Base-by-base conservation (phyloP, 75 land plant species). In the Azolla pinnata region DNA sequence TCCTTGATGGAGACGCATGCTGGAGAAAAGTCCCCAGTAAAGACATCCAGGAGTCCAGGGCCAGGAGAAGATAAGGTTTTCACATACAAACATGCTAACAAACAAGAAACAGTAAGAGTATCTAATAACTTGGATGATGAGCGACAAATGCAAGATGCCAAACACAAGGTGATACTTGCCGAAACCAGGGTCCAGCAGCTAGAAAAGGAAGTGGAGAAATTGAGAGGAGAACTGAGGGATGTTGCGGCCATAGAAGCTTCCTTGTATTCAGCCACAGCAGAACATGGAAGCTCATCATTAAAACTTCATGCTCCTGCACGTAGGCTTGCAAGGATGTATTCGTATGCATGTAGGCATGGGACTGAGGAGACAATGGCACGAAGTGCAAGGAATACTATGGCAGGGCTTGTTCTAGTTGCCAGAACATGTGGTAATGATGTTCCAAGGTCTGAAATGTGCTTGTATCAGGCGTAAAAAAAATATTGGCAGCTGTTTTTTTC, bases 221-320 rank as follows among this genome's bases (percentile, higher is more conserved):
- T 88, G 9, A 85, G 88, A 52, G 81, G 75, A 31, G 97, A 92
- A 57, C 63, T 92, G 33, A 67, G 86, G 58, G 96, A 85, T 59
- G 79, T 81, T 59, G 97, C 95, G 57, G 90, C 84, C 19, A 72
- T 92, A 47, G 97, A 92, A 62, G 75, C 86, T 59, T 70, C 97
- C 17, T 70, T 92, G 10, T 92, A 92, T 60, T 82, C 96, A 34
- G 77, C 82, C 0, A 71, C 72, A 27, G 82, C 95, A 45, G 88
- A 88, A 56, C 97, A 92, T 78, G 82, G 84, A 24, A 83, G 86
- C 55, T 88, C 97, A 42, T 80, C 81, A 28, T 83, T 82, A 51
- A 88, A 92, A 54, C 76, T 92, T 17, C 97, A 92, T 63, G 77
- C 97, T 50, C 97, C 97, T 64, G 97, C 97, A 32, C 72, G 96